These are phyloP conservation scores for Dittrichia graveolens DNA, from an alignment of 129 eudicot genomes.

Conservation along the genomic window DNA sequence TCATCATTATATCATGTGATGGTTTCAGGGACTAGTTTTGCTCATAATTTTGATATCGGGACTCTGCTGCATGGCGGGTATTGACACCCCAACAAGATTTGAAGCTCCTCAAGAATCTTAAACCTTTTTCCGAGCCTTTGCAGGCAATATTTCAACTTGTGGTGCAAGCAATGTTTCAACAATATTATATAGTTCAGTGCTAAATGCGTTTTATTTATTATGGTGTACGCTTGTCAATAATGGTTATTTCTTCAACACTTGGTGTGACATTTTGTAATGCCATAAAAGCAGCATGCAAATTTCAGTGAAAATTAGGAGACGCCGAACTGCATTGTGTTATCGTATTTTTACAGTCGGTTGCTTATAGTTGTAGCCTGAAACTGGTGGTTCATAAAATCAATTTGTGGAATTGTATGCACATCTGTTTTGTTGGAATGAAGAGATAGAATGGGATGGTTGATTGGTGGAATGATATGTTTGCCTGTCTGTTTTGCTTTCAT, in stretches of 20 bases:
- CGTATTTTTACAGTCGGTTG: neutral
- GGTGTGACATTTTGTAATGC: conserved; percentile 35
- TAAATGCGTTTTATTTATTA: conserved; percentile 35
- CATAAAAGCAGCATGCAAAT: conserved; percentile 28
- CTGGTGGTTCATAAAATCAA: neutral
- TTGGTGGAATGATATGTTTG: neutral
- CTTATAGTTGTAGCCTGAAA: neutral
- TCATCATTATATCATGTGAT: neutral
- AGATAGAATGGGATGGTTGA: neutral
- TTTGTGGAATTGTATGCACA: neutral
- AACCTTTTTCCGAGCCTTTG: conserved; percentile 15
- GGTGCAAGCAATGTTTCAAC: conserved; percentile 10
- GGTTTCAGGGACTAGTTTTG: conserved; percentile 72
- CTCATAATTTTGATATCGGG: conserved; percentile 86
- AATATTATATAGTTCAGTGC: conserved; percentile 33
- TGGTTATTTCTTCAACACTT: conserved; percentile 31
- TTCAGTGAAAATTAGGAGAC: neutral
- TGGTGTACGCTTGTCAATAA: conserved; percentile 38
- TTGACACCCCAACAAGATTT: conserved; percentile 96
- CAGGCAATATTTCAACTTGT: conserved; percentile 18
- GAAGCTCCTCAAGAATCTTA: conserved; percentile 82
- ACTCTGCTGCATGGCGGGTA: conserved; percentile 95
- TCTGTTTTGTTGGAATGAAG: conserved; percentile 12
- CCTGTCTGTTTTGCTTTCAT: conserved; percentile 10
- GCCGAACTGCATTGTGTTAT: conserved; percentile 2